Conservation (phyloP, 257 asterid species). For the Jasminum sambac region DNA sequence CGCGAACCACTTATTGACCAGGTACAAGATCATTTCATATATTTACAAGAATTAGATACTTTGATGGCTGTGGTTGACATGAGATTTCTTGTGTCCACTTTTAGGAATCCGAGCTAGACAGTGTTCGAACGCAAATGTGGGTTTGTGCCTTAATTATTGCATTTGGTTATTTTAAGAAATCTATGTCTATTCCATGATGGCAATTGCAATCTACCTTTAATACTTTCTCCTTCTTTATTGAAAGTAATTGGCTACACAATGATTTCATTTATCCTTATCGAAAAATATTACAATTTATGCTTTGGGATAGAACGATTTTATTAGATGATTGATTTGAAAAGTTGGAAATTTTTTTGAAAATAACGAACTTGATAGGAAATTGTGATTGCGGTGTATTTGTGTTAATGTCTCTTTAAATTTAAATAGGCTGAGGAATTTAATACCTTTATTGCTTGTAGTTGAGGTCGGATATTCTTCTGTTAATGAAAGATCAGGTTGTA, state of each 20-base stretch:
- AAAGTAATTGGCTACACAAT: neutral
- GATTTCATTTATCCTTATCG: too few relatives aligned
- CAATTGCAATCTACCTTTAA: neutral
- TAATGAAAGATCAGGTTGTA: too few relatives aligned
- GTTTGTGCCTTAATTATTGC: conserved; percentile 28
- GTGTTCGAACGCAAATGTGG: conserved; percentile 81
- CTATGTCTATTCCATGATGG: neutral
- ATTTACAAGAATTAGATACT: neutral
- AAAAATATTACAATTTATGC: too few relatives aligned
- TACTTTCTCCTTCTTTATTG: neutral
- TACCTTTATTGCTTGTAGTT: too few relatives aligned
- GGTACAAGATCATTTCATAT: conserved; percentile 39
- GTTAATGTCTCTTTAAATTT: too few relatives aligned
- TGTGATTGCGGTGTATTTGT: too few relatives aligned
- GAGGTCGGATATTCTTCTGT: too few relatives aligned
- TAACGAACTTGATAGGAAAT: too few relatives aligned
- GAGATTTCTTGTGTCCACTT: neutral
- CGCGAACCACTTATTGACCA: conserved; percentile 73
- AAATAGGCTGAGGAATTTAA: too few relatives aligned
- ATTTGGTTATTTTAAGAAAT: neutral
- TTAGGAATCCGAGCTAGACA: conserved; percentile 96
- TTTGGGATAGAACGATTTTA: too few relatives aligned
- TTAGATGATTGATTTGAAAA: too few relatives aligned
- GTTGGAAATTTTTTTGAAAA: too few relatives aligned
- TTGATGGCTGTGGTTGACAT: neutral